phyloP scores from a whole-genome alignment of 768 basidiomycete genomes.

The Leccinum boreale region DNA sequence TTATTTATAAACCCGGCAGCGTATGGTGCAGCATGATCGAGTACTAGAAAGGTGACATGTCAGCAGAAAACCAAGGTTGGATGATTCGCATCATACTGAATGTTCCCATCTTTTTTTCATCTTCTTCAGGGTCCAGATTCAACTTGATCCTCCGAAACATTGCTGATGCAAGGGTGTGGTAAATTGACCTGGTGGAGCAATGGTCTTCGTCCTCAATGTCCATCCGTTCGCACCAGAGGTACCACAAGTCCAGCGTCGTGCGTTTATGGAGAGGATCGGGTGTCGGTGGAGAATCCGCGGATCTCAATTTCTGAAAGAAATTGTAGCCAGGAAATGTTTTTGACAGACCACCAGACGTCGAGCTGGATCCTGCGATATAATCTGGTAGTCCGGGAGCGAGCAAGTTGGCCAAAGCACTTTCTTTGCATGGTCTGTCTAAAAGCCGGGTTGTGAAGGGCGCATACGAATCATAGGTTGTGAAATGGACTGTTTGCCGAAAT shows the following conservation, averaged over 20 bases:
- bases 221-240: background rate
- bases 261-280: background rate
- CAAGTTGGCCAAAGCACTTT: constrained; percentile 2
- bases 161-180: background rate
- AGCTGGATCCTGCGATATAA: constrained; percentile 13
- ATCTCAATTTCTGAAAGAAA: background rate
- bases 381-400: constrained; percentile 21
- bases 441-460: constrained; percentile 9
- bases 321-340: constrained; percentile 14
- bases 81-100: background rate
- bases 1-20: background rate
- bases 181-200: background rate
- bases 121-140: background rate
- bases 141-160: background rate
- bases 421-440: constrained; percentile 5
- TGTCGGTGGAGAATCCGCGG: background rate
- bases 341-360: constrained; percentile 15
- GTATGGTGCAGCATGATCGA: background rate
- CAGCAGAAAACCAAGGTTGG: background rate
- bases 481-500: constrained; percentile 10
- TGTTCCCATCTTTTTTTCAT: background rate
- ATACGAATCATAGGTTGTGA: constrained; percentile 17
- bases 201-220: background rate
- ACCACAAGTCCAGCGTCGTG: constrained; percentile 3
- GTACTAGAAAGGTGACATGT: background rate